Base-by-base conservation (phyloP, 2,329 filamentous ascomycete species). In the Penicillium sp. region DNA sequence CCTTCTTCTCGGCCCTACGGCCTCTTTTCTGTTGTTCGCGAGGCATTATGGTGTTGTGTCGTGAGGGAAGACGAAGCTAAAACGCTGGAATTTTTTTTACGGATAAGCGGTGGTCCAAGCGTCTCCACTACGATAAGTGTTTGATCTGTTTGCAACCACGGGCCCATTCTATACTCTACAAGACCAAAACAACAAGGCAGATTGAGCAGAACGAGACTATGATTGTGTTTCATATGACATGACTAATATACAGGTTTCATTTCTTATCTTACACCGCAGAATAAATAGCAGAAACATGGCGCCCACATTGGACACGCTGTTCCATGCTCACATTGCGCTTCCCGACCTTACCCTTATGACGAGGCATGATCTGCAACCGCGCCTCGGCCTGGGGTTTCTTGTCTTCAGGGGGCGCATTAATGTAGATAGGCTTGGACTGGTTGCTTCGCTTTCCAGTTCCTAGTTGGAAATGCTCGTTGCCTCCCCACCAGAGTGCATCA, bases 401-500 rank as follows among this genome's bases (percentile, higher is more conserved):
- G 0, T 79, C 81, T 44, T 81, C 81, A 11, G 79, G 74, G 58
- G 96, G 91, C 13, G 90, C 88, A 30, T 85, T 84, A 49, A 97
- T 91, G 68, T 96, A 93, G 1, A 81, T 80, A 1, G 94, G 94
- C 11, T 81, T 80, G 48, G 84, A 83, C 9, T 89, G 69, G 67
- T 97, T 97, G 66, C 84, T 94, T 58, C 93, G 79, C 78, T 89
- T 95, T 27, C 94, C 92, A 0, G 89, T 97, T 11, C 94, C 94
- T 26, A 99, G 83, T 74, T 99, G 94, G 72, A 89, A 97, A 70
- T 87, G 84, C 76, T 97, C 92, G 67, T 97, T 99, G 49, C 91
- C 91, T 58, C 94, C 94, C 90, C 92, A 99, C 79, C 90, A 95
- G 1, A 97, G 72, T 29, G 92, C 86, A 70, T 97, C 94, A 4